Percentiles rank a stretch among this genome's conserved stretches.
Conservation (phyloP, 2,329 filamentous ascomycete genomes). For the Lojkania enalia region DNA sequence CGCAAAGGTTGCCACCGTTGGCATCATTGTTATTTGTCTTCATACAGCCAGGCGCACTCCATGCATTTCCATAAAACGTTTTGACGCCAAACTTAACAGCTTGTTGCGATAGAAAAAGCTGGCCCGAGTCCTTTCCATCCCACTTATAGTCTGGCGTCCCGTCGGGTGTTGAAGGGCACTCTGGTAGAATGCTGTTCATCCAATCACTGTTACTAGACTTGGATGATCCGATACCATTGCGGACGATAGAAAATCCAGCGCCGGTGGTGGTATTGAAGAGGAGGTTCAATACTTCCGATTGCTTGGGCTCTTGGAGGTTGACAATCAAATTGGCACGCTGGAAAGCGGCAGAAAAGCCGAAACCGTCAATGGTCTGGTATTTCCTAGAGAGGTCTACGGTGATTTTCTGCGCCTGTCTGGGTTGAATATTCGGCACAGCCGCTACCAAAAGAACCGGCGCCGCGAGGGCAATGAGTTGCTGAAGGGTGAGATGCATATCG, state of each 20-base stretch:
- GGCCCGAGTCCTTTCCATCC: conserved; percentile 44
- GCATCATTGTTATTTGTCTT: conserved; percentile 53
- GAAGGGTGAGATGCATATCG: conserved; percentile 14
- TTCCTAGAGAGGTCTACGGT: conserved; percentile 48
- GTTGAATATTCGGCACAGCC: conserved; percentile 18
- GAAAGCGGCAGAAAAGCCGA: conserved; percentile 52
- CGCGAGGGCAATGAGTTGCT: conserved; percentile 16
- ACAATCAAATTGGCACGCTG: conserved; percentile 52
- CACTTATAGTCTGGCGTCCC: conserved; percentile 29
- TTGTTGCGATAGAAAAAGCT: conserved; percentile 57
- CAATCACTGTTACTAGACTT: conserved; percentile 47
- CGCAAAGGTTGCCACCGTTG: conserved; percentile 53
- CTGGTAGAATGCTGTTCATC: conserved; percentile 36
- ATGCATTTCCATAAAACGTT: conserved; percentile 54
- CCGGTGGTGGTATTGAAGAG: conserved; percentile 52
- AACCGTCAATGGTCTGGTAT: conserved; percentile 53
- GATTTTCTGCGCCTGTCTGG: conserved; percentile 33
- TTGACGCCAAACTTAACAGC: conserved; percentile 51
- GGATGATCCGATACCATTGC: conserved; percentile 52
- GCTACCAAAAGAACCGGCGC: conserved; percentile 15
- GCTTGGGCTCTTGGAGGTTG: conserved; percentile 46
- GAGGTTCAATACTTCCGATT: conserved; percentile 48
- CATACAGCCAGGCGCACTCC: conserved; percentile 57
- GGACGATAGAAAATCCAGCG: conserved; percentile 51
- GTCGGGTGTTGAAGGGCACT: conserved; percentile 21